Base-by-base conservation (phyloP, 768 basidiomycete species). In the Leccinum uliginosum region DNA sequence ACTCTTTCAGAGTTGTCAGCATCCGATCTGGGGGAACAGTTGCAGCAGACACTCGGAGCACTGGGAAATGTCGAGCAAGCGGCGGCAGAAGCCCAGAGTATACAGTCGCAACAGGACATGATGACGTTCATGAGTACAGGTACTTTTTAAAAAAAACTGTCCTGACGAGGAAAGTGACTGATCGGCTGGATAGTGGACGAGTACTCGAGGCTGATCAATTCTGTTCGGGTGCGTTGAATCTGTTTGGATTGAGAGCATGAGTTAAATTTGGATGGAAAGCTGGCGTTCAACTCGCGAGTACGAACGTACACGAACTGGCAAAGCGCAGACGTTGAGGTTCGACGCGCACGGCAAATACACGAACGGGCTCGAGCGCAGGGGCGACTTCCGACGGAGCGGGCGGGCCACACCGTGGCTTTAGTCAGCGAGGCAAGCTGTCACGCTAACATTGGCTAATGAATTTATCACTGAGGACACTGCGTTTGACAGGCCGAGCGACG, bases 201-300 rank as follows among this genome's bases (percentile, higher is more conserved):
- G 71, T 98, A 98, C 68, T 83, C 93, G n/a, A 80, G 96, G 51
- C 78, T 98, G 52, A 90, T 96, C 59, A 85, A 82, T 63, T 91
- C 89, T 55, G 93, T 95, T 52, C 80, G 91, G 59, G 91, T 91
- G 69, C 53, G 89, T 76, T 24, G 40, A 11, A 27, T 54, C 53
- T 15, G 10, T 19, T 23, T 48, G 27, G 9, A 30, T n/a, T 21
- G 26, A 54, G 46, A 4, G 48, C 50, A 14, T 15, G 51, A 2
- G 23, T 21, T 46, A 27, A 57, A 58, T 29, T 21, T 35, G 50
- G 35, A 46, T 8, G 45, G 19, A 26, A 56, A 96, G 91, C 78
- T 92, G 59, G 92, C 95, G 2, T 97, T 98, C 71, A 83, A 78
- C 50, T 91, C 92, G 0, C 87, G 97, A 51, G 82, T 95, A 58